phyloP scores from a whole-genome alignment of 768 basidiomycete species.

The Pleurotus platypus region DNA sequence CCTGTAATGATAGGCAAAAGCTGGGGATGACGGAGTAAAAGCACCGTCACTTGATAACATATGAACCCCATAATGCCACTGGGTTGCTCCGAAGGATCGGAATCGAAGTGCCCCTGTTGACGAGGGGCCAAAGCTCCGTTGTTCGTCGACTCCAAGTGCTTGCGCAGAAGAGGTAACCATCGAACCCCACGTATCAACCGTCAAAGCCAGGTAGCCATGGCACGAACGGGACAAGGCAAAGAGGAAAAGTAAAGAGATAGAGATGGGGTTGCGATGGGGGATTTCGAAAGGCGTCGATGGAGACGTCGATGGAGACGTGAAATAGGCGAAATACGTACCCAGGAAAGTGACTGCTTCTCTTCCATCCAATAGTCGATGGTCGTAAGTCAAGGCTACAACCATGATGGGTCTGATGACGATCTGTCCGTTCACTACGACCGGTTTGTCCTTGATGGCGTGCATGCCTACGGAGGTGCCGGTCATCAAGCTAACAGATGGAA shows the following conservation, averaged over 20 bases:
- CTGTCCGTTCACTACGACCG: conserved; percentile 90
- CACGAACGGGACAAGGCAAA: no score
- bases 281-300: not conserved
- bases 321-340: conserved; percentile 47
- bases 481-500: not conserved
- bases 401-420: conserved; percentile 97
- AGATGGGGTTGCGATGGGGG: no score
- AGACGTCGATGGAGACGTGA: not conserved
- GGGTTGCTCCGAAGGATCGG: no score
- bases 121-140: no score
- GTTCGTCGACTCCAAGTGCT: no score
- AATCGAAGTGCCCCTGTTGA: no score
- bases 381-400: conserved; percentile 92
- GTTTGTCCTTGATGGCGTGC: conserved; percentile 91
- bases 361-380: conserved; percentile 93
- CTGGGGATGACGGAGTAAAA: not conserved
- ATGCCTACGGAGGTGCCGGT: conserved; percentile 50
- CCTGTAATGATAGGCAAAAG: not conserved
- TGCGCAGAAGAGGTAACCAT: no score
- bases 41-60: not conserved
- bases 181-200: no score
- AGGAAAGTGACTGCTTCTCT: conserved; percentile 97
- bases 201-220: no score
- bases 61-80: no score
- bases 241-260: no score